Evolutionary conservation across 306 rosid genomes (phyloP).

Genomic region (Abrus pulchellus): DNA sequence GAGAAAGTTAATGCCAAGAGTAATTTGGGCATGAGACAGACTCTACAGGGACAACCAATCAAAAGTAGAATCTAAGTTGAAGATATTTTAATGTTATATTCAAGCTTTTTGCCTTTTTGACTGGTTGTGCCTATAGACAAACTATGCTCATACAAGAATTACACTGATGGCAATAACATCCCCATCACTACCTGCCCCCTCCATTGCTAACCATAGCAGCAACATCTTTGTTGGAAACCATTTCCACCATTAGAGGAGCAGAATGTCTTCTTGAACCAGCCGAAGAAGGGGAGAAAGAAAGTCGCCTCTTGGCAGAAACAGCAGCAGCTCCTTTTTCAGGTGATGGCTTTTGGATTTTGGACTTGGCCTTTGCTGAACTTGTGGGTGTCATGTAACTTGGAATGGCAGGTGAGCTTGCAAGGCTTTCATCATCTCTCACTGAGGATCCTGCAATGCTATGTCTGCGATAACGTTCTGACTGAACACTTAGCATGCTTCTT

Average conservation of each 20-base stretch:
- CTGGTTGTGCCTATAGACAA: no score
- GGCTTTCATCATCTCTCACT: conserved; percentile 65
- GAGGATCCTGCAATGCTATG: conserved; percentile 73
- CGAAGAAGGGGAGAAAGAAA: conserved; percentile 67
- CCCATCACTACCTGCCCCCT: conserved; percentile 20
- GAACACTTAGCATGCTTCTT: conserved; percentile 56
- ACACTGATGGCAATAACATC: not conserved
- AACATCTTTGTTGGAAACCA: conserved; percentile 18
- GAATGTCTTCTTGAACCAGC: conserved; percentile 67
- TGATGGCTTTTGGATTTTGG: conserved; percentile 57
- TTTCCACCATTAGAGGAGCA: conserved; percentile 62
- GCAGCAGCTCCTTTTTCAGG: conserved; percentile 57
- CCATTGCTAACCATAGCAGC: not conserved
- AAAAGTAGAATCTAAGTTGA: not conserved
- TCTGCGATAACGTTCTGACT: conserved; percentile 66
- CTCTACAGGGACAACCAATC: not conserved
- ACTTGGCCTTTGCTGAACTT: conserved; percentile 62
- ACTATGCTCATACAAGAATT: no score
- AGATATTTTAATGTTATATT: no score
- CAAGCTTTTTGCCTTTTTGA: no score
- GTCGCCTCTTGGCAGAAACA: conserved; percentile 65
- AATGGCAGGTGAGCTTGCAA: conserved; percentile 61
- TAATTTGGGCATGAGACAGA: not conserved
- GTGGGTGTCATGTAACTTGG: conserved; percentile 63
- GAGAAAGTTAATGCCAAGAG: conserved; percentile 27